These are phyloP conservation scores for Leptosphaerulina australis DNA, from an alignment of 2,329 filamentous ascomycete species.

Conservation along the genomic window DNA sequence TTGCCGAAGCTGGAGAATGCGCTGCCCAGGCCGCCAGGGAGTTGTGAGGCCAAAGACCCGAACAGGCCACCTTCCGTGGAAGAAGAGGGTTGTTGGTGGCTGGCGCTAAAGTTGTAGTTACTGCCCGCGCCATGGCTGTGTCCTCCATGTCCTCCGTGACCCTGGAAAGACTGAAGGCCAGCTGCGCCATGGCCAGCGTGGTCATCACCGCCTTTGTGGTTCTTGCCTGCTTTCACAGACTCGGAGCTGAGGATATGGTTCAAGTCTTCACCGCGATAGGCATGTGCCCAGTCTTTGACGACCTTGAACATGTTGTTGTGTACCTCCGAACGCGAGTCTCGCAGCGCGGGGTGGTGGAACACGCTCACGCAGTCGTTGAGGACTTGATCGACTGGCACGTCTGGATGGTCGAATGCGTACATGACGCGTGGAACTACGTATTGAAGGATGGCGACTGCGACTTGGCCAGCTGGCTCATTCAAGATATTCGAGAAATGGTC, in stretches of 20 bases:
- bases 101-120: constrained; percentile 17
- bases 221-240: constrained; percentile 81
- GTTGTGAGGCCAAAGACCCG: constrained; percentile 27
- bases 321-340: constrained; percentile 76
- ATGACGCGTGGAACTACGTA: constrained; percentile 87
- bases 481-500: constrained; percentile 60
- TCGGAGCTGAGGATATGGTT: constrained; percentile 80
- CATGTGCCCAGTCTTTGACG: constrained; percentile 79
- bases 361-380: constrained; percentile 78
- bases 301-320: constrained; percentile 89
- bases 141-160: constrained; percentile 26
- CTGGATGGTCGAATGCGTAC: constrained; percentile 90
- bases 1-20: constrained; percentile 30
- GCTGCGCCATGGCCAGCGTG: constrained; percentile 44
- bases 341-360: constrained; percentile 89
- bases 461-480: constrained; percentile 56
- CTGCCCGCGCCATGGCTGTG: constrained; percentile 26
- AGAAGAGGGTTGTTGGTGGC: constrained; percentile 21
- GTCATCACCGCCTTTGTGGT: constrained; percentile 62
- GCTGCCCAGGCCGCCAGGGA: constrained; percentile 27
- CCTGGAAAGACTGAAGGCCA: constrained; percentile 30
- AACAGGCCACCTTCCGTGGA: constrained; percentile 30
- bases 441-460: constrained; percentile 69
- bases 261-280: constrained; percentile 69
- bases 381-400: constrained; percentile 81